Percentiles rank a stretch among this genome's conserved stretches.
These are phyloP conservation scores for Cryptococcus hybrid DNA, from an alignment of 1,284 basidiomycete species.

Conservation along the genomic window DNA sequence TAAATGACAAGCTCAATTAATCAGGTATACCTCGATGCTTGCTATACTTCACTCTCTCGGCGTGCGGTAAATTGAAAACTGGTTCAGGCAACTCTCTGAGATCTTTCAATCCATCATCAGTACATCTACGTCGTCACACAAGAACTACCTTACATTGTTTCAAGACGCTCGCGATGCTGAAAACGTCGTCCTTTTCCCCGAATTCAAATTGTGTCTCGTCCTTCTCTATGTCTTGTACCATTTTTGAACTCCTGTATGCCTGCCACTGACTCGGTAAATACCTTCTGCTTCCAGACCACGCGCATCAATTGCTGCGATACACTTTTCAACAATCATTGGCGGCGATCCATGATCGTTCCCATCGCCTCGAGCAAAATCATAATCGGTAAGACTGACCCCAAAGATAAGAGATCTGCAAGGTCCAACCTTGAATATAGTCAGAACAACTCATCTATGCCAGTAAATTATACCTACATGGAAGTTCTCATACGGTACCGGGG, in stretches of 20 bases:
- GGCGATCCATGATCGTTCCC: slow-evolving; percentile 62
- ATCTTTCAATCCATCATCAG: slow-evolving; percentile 53
- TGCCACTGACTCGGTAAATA: slow-evolving; percentile 60
- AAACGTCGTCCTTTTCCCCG: slow-evolving; percentile 74
- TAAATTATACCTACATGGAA: slow-evolving; percentile 49
- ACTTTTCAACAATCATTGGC: slow-evolving; percentile 81
- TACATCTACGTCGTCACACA: background rate
- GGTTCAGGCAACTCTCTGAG: slow-evolving; percentile 90
- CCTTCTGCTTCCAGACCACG: slow-evolving; percentile 77
- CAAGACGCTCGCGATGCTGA: slow-evolving; percentile 83
- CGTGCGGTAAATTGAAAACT: slow-evolving; percentile 78
- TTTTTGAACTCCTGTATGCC: slow-evolving; percentile 78
- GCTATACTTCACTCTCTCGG: slow-evolving; percentile 80
- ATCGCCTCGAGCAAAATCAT: slow-evolving; percentile 75
- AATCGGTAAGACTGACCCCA: slow-evolving; percentile 87
- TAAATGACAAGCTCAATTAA: background rate
- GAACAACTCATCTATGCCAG: slow-evolving; percentile 43
- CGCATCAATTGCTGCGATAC: slow-evolving; percentile 78
- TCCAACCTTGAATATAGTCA: slow-evolving; percentile 63
- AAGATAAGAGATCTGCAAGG: slow-evolving; percentile 79
- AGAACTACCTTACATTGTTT: slow-evolving; percentile 60
- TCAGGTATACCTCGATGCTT: slow-evolving; percentile 63
- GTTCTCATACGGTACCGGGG: slow-evolving; percentile 45
- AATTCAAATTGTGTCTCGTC: slow-evolving; percentile 85
- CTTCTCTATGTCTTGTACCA: slow-evolving; percentile 85